Evolutionary conservation across 1,284 basidiomycete species (phyloP).

Genomic region (Trichosporon sp.): DNA sequence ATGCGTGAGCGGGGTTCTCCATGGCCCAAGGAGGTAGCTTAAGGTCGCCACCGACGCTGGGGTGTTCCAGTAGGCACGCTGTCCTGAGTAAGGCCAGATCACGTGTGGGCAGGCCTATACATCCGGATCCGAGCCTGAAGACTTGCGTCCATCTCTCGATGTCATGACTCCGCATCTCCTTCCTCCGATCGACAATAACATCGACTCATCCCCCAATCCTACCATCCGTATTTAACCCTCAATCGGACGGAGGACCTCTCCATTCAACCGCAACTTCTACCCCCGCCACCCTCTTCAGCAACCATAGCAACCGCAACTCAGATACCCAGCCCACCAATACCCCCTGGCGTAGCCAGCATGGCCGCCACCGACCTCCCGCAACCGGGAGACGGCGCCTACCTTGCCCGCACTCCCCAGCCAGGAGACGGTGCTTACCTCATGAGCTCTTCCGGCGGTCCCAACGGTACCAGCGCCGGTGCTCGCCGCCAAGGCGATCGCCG

Average conservation of each 20-base stretch:
- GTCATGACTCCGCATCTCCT: constrained; percentile 1
- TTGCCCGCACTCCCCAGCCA: constrained; percentile 17
- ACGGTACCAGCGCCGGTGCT: neutral
- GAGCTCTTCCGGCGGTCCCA: neutral
- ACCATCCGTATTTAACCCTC: neutral
- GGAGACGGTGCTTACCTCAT: constrained; percentile 22
- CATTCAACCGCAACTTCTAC: neutral
- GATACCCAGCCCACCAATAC: constrained; percentile 6
- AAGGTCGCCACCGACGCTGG: neutral
- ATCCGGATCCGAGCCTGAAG: neutral
- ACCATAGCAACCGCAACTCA: neutral
- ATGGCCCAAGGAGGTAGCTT: no score
- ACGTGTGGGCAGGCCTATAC: neutral
- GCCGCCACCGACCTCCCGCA: constrained; percentile 10
- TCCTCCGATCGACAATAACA: neutral
- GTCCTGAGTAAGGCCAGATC: neutral
- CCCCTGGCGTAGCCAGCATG: constrained; percentile 2
- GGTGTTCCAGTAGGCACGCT: neutral
- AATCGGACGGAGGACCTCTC: neutral
- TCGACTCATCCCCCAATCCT: constrained; percentile 4
- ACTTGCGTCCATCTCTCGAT: neutral
- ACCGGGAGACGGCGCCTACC: constrained; percentile 24
- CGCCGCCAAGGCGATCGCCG: neutral
- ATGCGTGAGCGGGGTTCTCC: no score
- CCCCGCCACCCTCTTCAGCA: neutral